These are phyloP conservation scores for Sporisorium sorghi DNA, from an alignment of 1,284 basidiomycete genomes.

Conservation along the genomic window DNA sequence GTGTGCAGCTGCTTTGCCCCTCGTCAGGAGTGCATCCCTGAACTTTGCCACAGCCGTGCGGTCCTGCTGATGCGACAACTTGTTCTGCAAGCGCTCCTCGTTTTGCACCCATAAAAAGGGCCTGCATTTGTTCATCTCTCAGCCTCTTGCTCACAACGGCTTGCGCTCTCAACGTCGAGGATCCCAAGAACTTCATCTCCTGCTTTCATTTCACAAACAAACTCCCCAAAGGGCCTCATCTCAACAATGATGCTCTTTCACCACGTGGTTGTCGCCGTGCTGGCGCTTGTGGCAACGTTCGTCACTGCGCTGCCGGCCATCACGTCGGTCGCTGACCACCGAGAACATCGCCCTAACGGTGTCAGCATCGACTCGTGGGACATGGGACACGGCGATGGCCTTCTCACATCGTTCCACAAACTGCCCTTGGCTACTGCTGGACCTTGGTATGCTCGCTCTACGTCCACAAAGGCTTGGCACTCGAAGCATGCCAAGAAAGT, in stretches of 20 bases:
- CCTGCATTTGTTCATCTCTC: too few relatives aligned
- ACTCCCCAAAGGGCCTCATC: not conserved
- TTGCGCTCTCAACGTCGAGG: too few relatives aligned
- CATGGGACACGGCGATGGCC: not conserved
- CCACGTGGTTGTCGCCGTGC: conserved; percentile 21
- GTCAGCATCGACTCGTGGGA: conserved; percentile 12
- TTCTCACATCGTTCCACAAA: conserved; percentile 9
- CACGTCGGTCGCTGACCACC: conserved; percentile 3
- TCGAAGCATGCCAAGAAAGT: too few relatives aligned
- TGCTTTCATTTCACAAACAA: not conserved
- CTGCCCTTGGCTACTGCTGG: conserved; percentile 10
- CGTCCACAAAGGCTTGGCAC: not conserved
- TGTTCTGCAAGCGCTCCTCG: too few relatives aligned
- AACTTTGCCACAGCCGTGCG: too few relatives aligned
- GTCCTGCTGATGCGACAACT: too few relatives aligned
- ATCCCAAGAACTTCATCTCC: not conserved
- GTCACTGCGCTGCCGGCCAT: conserved; percentile 12
- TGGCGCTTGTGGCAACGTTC: conserved; percentile 15
- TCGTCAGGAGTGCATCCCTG: too few relatives aligned
- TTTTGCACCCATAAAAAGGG: too few relatives aligned
- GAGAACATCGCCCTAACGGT: not conserved
- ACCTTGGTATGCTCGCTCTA: not conserved
- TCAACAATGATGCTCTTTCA: conserved; percentile 12
- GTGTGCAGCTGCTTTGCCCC: too few relatives aligned
- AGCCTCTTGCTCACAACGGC: too few relatives aligned